These are phyloP conservation scores for Hevea brasiliensis DNA, from an alignment of 345 rosid genomes.

Conservation along the genomic window DNA sequence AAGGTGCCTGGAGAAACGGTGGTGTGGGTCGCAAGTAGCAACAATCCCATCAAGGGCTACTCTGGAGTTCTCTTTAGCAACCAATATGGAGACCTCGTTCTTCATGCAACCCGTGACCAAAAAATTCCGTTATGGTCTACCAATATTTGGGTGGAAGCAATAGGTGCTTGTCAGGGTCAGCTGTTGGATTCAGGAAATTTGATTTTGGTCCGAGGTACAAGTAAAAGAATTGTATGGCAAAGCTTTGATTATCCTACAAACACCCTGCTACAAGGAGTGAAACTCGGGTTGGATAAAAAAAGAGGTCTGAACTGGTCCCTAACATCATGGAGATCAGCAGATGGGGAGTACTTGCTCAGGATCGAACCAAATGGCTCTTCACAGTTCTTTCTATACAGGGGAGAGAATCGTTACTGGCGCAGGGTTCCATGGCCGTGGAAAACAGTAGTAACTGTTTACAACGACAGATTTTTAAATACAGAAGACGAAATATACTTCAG, in stretches of 20 bases:
- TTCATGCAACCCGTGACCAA: neutral
- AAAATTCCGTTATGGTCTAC: conserved; percentile 23
- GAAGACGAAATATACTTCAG: neutral
- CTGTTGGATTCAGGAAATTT: conserved; percentile 22
- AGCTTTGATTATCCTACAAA: too few species aligned
- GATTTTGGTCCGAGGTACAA: too few species aligned
- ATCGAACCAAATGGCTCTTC: conserved; percentile 11
- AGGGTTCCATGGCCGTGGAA: conserved; percentile 16
- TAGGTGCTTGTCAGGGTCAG: neutral
- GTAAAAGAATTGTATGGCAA: too few species aligned
- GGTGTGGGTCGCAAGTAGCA: conserved; percentile 35
- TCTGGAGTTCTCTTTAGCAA: conserved; percentile 14
- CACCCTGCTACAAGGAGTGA: conserved; percentile 20
- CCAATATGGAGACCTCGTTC: conserved; percentile 22
- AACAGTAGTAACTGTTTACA: neutral
- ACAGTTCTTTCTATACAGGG: neutral
- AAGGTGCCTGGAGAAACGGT: conserved; percentile 13
- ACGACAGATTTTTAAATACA: neutral
- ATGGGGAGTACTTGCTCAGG: conserved; percentile 3
- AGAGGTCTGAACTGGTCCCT: conserved; percentile 15
- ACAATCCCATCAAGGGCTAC: conserved; percentile 13
- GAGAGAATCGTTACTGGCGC: neutral
- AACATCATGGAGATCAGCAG: conserved; percentile 34
- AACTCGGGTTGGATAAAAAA: conserved; percentile 15
- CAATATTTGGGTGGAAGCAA: neutral